Conservation (phyloP, 2,329 filamentous ascomycete species). For the Remersonia thermophila region DNA sequence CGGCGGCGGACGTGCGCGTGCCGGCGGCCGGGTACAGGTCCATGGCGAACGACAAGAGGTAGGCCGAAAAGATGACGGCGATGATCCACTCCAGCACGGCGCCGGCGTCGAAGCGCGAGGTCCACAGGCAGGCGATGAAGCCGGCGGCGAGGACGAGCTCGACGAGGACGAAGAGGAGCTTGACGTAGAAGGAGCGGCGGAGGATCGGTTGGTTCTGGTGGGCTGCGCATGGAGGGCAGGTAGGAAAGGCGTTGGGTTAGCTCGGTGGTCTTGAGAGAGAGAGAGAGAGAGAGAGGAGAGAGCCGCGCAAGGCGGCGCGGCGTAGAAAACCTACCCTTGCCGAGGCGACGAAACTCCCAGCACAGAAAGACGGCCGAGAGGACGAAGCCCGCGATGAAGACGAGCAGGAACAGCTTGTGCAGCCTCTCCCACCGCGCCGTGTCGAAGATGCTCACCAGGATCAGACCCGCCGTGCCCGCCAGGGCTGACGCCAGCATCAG, state of each 20-base stretch:
- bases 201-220: constrained; percentile 67
- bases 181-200: constrained; percentile 72
- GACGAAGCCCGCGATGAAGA: constrained; percentile 83
- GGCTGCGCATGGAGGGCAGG: constrained; percentile 26
- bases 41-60: constrained; percentile 74
- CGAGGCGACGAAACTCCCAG: constrained; percentile 77
- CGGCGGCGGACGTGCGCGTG: no score
- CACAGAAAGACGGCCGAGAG: constrained; percentile 80
- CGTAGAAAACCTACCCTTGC: constrained; percentile 42
- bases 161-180: constrained; percentile 70
- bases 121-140: constrained; percentile 50
- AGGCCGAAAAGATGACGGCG: constrained; percentile 76
- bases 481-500: constrained; percentile 57
- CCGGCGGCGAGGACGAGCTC: constrained; percentile 62
- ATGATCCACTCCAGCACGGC: constrained; percentile 73
- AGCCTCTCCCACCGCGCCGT: constrained; percentile 52
- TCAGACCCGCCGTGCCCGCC: constrained; percentile 65
- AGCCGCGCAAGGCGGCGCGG: background rate
- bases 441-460: constrained; percentile 77
- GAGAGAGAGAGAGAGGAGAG: no score
- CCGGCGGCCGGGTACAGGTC: constrained; percentile 60
- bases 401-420: constrained; percentile 63
- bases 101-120: constrained; percentile 45
- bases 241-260: no score
- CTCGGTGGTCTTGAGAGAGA: background rate